These are phyloP conservation scores for Crithidia fasciculata DNA, from an alignment of 208 protist genomes.

Conservation along the genomic window DNA sequence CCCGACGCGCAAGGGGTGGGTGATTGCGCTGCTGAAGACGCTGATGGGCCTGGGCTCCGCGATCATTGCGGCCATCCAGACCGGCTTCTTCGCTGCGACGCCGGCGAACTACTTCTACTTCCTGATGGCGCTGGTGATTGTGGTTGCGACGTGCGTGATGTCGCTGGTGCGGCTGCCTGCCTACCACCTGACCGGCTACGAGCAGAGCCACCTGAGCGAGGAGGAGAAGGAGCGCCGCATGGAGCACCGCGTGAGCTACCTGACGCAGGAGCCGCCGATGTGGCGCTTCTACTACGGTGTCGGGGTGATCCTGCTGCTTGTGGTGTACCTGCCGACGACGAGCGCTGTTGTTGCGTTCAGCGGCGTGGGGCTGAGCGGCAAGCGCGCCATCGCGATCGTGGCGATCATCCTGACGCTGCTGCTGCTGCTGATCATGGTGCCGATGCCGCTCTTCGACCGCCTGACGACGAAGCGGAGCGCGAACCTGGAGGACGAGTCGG, in stretches of 20 bases:
- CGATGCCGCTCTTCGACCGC: conserved; percentile 4
- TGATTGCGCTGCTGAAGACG: conserved; percentile 73
- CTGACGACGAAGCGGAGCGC: neutral
- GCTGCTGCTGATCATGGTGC: conserved; percentile 23
- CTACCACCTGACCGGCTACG: conserved; percentile 54
- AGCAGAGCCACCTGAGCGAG: conserved; percentile 35
- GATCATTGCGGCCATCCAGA: conserved; percentile 53
- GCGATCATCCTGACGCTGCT: conserved; percentile 26
- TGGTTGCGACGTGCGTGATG: conserved; percentile 22
- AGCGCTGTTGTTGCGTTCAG: conserved; percentile 42
- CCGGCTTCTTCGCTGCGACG: conserved; percentile 53
- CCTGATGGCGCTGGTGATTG: conserved; percentile 37
- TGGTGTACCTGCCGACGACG: conserved; percentile 57
- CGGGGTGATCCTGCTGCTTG: conserved; percentile 44
- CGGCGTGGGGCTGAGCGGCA: neutral
- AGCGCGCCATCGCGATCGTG: conserved; percentile 39
- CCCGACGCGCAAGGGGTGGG: conserved; percentile 51
- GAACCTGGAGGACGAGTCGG: neutral
- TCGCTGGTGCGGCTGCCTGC: conserved; percentile 41
- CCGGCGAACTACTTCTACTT: conserved; percentile 63
- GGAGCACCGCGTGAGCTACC: conserved; percentile 29
- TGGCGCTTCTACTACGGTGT: conserved; percentile 58
- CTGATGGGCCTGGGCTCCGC: conserved; percentile 68
- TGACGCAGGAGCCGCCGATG: conserved; percentile 53
- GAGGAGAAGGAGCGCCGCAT: conserved; percentile 21